Conservation (phyloP, 768 basidiomycete genomes). For the Serendipita sp. region DNA sequence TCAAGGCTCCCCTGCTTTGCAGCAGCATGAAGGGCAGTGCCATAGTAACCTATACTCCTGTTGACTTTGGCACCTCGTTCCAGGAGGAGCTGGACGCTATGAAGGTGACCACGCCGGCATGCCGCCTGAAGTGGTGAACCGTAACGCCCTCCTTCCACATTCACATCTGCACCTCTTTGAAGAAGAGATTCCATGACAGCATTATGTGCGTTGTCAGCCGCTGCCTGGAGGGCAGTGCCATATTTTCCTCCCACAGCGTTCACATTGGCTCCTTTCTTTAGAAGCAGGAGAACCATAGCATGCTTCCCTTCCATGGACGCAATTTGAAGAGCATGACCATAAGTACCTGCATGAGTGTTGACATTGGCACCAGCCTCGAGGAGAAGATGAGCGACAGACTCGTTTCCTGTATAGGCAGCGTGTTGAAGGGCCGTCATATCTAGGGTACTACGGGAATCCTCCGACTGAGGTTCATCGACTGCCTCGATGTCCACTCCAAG, state of each 20-base stretch:
- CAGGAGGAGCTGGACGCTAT: neutral
- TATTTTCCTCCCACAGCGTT: neutral
- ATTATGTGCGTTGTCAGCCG: neutral
- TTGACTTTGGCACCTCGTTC: neutral
- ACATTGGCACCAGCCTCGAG: no score
- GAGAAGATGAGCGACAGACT: no score
- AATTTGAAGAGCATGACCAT: no score
- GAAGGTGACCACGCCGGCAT: neutral
- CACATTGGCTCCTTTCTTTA: no score
- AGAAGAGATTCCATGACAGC: neutral
- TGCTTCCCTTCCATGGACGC: no score
- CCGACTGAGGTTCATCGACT: no score
- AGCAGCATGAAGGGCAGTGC: neutral
- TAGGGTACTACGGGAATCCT: no score
- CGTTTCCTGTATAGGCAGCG: no score
- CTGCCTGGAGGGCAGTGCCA: neutral
- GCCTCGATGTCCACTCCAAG: no score
- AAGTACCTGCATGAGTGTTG: no score
- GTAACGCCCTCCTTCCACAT: neutral
- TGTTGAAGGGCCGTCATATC: no score
- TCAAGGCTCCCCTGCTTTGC: neutral
- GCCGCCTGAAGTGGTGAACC: neutral
- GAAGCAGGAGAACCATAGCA: no score
- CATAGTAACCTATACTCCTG: neutral
- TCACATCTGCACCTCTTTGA: neutral